Evolutionary conservation across 495 filamentous ascomycete species (phyloP).

Genomic region (Tricharina praecox): DNA sequence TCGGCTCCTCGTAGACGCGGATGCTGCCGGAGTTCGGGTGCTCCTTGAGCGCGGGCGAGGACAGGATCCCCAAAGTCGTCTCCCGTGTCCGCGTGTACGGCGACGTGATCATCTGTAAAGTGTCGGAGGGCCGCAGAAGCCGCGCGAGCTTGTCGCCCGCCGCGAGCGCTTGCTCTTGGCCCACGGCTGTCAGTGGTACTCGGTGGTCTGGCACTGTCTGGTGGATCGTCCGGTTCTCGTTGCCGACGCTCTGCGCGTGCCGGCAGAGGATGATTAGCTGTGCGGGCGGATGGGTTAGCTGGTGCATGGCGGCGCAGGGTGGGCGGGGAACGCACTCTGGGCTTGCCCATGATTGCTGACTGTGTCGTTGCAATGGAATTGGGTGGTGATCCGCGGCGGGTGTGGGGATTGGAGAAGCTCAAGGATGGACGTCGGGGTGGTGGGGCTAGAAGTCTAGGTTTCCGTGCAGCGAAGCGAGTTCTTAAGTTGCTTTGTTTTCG

Average conservation of each 20-base stretch:
- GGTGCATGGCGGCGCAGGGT: too few relatives aligned
- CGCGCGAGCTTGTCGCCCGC: slow-evolving; percentile 64
- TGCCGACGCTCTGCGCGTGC: slow-evolving; percentile 94
- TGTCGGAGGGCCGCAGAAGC: slow-evolving; percentile 79
- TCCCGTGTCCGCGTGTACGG: slow-evolving; percentile 88
- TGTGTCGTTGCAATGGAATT: too few relatives aligned
- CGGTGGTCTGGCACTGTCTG: slow-evolving; percentile 90
- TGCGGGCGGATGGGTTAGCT: too few relatives aligned
- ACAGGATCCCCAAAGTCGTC: slow-evolving; percentile 81
- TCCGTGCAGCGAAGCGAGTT: too few relatives aligned
- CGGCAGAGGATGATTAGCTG: slow-evolving; percentile 76
- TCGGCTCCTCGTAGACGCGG: slow-evolving; percentile 91
- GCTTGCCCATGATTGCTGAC: slow-evolving; percentile 25
- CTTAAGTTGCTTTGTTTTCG: too few relatives aligned
- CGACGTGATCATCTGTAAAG: slow-evolving; percentile 90
- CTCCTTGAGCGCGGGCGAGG: slow-evolving; percentile 59
- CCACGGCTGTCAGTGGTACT: slow-evolving; percentile 79
- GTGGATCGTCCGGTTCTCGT: slow-evolving; percentile 92
- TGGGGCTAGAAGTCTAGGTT: too few relatives aligned
- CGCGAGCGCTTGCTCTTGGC: slow-evolving; percentile 56
- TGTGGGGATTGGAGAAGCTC: too few relatives aligned
- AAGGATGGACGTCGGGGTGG: too few relatives aligned
- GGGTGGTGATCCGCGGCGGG: too few relatives aligned
- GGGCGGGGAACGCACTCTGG: slow-evolving; percentile 16
- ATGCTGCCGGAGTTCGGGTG: slow-evolving; percentile 55